phyloP scores from a whole-genome alignment of 257 asterid species.

The Nicotiana sylvestris region DNA sequence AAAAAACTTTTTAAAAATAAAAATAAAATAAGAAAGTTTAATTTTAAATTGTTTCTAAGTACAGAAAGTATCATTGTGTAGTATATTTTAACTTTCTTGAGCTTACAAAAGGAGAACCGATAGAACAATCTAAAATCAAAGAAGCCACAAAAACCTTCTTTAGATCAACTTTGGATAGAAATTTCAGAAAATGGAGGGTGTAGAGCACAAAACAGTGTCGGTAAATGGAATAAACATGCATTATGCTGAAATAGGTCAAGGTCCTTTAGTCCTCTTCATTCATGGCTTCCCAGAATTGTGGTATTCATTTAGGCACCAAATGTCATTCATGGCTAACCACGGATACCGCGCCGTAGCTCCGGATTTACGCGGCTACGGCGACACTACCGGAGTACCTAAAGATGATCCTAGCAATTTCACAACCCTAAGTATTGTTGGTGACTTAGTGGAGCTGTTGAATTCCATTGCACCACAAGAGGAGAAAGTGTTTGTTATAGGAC shows the following conservation, averaged over 20 bases:
- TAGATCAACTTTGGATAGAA: too few species aligned
- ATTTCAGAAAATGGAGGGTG: constrained; percentile 32
- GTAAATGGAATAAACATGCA: constrained; percentile 63
- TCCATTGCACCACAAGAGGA: constrained; percentile 35
- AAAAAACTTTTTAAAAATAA: too few species aligned
- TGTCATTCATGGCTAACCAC: constrained; percentile 47
- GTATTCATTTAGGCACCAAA: constrained; percentile 88
- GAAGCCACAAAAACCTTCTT: not conserved
- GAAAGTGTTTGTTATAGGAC: constrained; percentile 73
- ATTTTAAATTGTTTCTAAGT: too few species aligned
- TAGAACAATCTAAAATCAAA: not conserved
- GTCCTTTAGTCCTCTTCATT: constrained; percentile 71
- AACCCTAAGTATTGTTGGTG: constrained; percentile 59
- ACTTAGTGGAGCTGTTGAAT: constrained; percentile 41
- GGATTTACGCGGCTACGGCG: constrained; percentile 84
- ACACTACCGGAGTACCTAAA: constrained; percentile 42
- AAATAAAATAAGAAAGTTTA: too few species aligned
- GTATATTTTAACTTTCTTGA: too few species aligned
- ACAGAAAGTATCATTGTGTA: too few species aligned
- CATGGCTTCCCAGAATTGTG: constrained; percentile 87
- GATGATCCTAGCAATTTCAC: constrained; percentile 50
- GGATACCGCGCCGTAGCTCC: constrained; percentile 70
- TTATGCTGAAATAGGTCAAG: constrained; percentile 55
- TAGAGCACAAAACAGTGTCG: constrained; percentile 35
- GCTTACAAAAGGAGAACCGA: not conserved